Evolutionary conservation across 2,329 filamentous ascomycete species (phyloP).

Genomic region (Tolypocladium paradoxum): DNA sequence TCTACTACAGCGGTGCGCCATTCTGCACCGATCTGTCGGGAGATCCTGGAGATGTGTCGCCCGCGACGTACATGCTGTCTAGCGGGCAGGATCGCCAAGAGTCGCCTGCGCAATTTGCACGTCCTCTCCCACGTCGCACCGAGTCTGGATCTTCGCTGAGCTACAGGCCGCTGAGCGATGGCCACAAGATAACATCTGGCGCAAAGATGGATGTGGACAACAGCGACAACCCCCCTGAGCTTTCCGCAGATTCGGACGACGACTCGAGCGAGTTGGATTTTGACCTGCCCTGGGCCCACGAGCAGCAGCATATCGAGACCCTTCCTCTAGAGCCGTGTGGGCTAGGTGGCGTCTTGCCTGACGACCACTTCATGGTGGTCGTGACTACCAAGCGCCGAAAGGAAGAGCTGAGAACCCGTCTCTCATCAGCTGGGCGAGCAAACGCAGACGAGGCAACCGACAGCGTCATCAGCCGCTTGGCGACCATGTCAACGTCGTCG

Average conservation of each 20-base stretch:
- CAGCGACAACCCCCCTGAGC: conserved; percentile 13
- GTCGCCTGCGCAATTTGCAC: conserved; percentile 8
- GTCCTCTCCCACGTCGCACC: conserved; percentile 24
- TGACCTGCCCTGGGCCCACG: conserved; percentile 35
- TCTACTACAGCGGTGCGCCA: conserved; percentile 70
- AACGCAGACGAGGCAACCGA: conserved; percentile 23
- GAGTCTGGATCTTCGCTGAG: conserved; percentile 40
- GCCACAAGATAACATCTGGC: conserved; percentile 8
- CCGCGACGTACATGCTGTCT: conserved; percentile 38
- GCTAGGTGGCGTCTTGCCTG: conserved; percentile 46
- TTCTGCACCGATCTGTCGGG: conserved; percentile 76
- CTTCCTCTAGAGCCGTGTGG: conserved; percentile 44
- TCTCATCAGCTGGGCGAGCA: not conserved
- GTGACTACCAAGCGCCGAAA: conserved; percentile 39
- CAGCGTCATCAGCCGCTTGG: conserved; percentile 29
- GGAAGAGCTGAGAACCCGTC: conserved; percentile 6
- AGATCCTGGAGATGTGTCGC: conserved; percentile 41
- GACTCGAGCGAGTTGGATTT: conserved; percentile 29
- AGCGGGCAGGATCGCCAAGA: conserved; percentile 25
- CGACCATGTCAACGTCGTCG: conserved; percentile 29
- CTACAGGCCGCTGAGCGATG: conserved; percentile 39
- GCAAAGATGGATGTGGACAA: conserved; percentile 18
- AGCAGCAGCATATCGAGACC: conserved; percentile 26
- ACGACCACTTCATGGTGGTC: conserved; percentile 52
- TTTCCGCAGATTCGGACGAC: conserved; percentile 22